These are phyloP conservation scores for Tillandsia leiboldiana DNA, from an alignment of 176 grass and related monocot genomes.

Conservation along the genomic window DNA sequence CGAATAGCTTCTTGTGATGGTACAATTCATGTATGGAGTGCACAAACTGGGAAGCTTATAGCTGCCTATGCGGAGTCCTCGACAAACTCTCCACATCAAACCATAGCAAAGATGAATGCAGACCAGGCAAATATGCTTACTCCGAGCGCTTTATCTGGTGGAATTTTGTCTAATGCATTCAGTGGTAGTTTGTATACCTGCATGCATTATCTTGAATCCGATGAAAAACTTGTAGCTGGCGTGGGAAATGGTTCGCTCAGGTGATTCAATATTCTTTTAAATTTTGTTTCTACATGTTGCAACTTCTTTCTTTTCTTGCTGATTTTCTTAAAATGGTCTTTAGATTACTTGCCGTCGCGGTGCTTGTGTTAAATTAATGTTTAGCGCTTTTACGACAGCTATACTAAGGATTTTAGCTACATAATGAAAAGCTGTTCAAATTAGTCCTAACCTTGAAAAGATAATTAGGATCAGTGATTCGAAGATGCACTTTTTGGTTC, in stretches of 20 bases:
- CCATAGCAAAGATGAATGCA: constrained; percentile 23
- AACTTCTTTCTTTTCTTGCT: constrained; percentile 6
- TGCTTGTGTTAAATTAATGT: too few species aligned
- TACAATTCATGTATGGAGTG: constrained; percentile 95
- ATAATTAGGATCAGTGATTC: too few species aligned
- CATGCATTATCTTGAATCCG: constrained; percentile 64
- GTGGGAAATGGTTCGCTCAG: constrained; percentile 92
- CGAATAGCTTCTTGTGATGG: constrained; percentile 93
- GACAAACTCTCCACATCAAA: constrained; percentile 45
- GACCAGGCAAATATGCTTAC: constrained; percentile 87
- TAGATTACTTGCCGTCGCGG: background rate
- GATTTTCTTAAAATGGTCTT: constrained; percentile 11
- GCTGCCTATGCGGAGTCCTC: constrained; percentile 60
- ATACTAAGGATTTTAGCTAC: too few species aligned
- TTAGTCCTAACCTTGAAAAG: too few species aligned
- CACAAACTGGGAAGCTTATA: constrained; percentile 74
- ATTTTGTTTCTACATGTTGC: background rate
- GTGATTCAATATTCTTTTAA: constrained; percentile 21
- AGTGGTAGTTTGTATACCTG: constrained; percentile 83
- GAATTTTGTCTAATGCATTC: constrained; percentile 84
- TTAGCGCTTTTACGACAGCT: too few species aligned
- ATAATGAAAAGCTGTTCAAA: too few species aligned
- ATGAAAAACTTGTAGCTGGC: constrained; percentile 77
- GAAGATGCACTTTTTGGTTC: too few species aligned
- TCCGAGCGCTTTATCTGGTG: constrained; percentile 61